Conservation (phyloP, 2,329 filamentous ascomycete genomes). For the Capronia americana region DNA sequence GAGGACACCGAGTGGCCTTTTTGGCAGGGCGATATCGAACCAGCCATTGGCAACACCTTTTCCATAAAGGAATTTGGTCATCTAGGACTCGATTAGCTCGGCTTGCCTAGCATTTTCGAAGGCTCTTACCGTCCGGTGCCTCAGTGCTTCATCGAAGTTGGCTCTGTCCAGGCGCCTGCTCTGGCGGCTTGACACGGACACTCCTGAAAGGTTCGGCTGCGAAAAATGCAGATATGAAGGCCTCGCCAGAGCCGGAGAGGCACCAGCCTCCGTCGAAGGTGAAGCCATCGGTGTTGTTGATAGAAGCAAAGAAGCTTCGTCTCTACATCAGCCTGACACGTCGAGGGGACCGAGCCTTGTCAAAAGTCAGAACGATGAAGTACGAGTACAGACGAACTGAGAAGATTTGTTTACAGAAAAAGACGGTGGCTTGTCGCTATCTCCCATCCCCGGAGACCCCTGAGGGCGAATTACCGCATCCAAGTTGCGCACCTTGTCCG, state of each 20-base stretch:
- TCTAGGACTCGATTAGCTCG: slow-evolving; percentile 37
- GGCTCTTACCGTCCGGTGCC: slow-evolving; percentile 40
- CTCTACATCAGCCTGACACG: slow-evolving; percentile 30
- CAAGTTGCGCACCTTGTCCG: slow-evolving; percentile 25
- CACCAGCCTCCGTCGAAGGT: slow-evolving; percentile 24
- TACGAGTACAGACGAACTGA: slow-evolving; percentile 25
- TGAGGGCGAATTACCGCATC: slow-evolving; percentile 27
- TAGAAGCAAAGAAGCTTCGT: slow-evolving; percentile 35
- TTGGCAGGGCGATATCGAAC: slow-evolving; percentile 36
- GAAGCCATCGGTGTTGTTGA: slow-evolving; percentile 29
- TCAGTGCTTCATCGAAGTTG: slow-evolving; percentile 41
- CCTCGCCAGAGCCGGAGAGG: slow-evolving; percentile 28
- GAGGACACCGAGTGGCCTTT: slow-evolving; percentile 45
- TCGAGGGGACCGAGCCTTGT: slow-evolving; percentile 27
- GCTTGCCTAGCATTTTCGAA: slow-evolving; percentile 26
- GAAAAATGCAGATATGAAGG: slow-evolving; percentile 31
- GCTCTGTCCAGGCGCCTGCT: slow-evolving; percentile 32
- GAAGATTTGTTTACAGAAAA: slow-evolving; percentile 29
- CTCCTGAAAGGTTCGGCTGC: slow-evolving; percentile 34
- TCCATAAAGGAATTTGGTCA: slow-evolving; percentile 43
- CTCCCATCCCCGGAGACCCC: slow-evolving; percentile 23
- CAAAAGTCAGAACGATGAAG: slow-evolving; percentile 26
- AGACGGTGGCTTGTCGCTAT: slow-evolving; percentile 28
- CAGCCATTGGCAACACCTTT: slow-evolving; percentile 42
- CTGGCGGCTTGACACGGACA: slow-evolving; percentile 27